Evolutionary conservation across 768 basidiomycete species (phyloP), one percentile per base, ranked within the genome.

Genomic region (Leccinum arenicola): DNA sequence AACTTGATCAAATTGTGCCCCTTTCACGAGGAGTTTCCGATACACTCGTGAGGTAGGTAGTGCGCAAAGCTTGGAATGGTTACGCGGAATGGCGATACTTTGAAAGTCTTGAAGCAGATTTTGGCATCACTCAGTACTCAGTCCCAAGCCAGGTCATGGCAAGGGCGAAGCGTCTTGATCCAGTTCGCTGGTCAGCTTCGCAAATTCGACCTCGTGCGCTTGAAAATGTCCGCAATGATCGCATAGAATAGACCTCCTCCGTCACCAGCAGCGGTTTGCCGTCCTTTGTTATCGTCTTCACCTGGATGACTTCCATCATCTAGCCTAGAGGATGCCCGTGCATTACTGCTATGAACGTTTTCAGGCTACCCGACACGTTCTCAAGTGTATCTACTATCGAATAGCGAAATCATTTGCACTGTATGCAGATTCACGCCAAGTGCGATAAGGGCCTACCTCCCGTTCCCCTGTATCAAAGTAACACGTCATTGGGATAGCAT

Each of bases 151-250:
- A 25, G 10, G 40, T 8, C 27, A 7, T 11, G 11, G 50, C 10
- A 8, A 54, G 27, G 45, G 61, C 6, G 64, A 60, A n/a, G 55
- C 50, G 48, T 68, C 66, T 35, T 60, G 57, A 10, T 61, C 59
- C 14, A 73, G 33, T 25, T 72, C 65, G 11, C 17, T 54, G 1
- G 67, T 74, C 48, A 73, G 21, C 55, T 66, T 63, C 31, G 65
- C 70, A 40, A 74, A 71, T 43, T 73, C 72, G 1, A 73, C 57
- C 11, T 66, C 70, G 29, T 73, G 57, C 62, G 68, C 52, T 62
- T 67, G 57, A 73, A 73, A 29, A 73, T 70, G 50, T 70, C 70
- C n/a, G 70, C 69, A 33, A 73, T 61, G 43, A 74, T 70, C 19
- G 57, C 56, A 56, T 73, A 67, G 4, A 70, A 25, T 25, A 25